These are phyloP conservation scores for Podospora australis DNA, from an alignment of 495 filamentous ascomycete species.

Conservation along the genomic window DNA sequence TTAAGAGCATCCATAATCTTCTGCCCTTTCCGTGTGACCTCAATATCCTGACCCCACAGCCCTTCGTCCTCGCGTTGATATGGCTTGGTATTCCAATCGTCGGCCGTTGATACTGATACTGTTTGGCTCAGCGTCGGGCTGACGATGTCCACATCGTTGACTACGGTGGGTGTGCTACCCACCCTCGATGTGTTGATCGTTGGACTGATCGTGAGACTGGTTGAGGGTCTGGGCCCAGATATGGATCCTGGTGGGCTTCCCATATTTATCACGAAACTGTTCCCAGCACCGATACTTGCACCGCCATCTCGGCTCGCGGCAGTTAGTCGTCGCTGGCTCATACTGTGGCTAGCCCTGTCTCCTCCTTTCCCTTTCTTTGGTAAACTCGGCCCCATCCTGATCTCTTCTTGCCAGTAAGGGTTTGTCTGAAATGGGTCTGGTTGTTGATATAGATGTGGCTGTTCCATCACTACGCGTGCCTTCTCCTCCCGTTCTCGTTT, in stretches of 20 bases:
- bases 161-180: constrained; percentile 27
- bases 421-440: constrained; percentile 79
- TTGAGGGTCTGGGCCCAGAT: constrained; percentile 15
- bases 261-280: constrained; percentile 17
- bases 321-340: constrained; percentile 44
- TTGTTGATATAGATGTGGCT: constrained; percentile 68
- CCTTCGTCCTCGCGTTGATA: constrained; percentile 83
- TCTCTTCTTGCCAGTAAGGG: constrained; percentile 79
- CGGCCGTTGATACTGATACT: constrained; percentile 27
- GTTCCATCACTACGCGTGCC: constrained; percentile 52
- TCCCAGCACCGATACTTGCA: constrained; percentile 26
- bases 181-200: background rate
- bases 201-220: background rate
- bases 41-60: constrained; percentile 60
- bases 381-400: constrained; percentile 67
- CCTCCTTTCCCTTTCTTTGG: constrained; percentile 53
- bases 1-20: constrained; percentile 46
- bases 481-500: constrained; percentile 54
- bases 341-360: constrained; percentile 36
- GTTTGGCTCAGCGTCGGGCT: constrained; percentile 26
- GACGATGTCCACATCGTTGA: constrained; percentile 15
- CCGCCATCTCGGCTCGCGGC: constrained; percentile 34
- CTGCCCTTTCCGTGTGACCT: constrained; percentile 33
- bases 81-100: constrained; percentile 64
- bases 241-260: constrained; percentile 19